A percentile compares a stretch with the other conserved stretches of the same genome.
These are phyloP conservation scores for Margaritispora aquatica DNA, from an alignment of 495 filamentous ascomycete species.

Conservation along the genomic window DNA sequence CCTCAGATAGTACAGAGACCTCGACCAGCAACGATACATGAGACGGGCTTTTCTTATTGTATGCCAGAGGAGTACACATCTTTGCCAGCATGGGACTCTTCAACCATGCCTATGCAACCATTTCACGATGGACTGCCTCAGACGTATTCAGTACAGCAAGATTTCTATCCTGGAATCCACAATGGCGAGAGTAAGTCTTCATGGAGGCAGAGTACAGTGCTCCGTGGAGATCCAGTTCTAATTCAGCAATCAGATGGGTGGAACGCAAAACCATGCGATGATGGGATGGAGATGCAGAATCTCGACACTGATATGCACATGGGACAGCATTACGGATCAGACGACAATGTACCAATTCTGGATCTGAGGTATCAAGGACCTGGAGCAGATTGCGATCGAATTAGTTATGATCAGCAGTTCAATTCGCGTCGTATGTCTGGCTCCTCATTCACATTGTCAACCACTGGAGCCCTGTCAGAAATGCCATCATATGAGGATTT, in stretches of 20 bases:
- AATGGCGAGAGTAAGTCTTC: conserved; percentile 43
- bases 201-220: conserved; percentile 15
- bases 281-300: conserved; percentile 37
- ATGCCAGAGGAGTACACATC: conserved; percentile 43
- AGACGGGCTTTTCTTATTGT: conserved; percentile 50
- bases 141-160: conserved; percentile 44
- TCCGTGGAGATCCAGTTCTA: conserved; percentile 14
- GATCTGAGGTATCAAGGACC: conserved; percentile 37
- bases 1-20: conserved; percentile 24
- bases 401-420: conserved; percentile 27
- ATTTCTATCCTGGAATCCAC: conserved; percentile 43
- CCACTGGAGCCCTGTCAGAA: conserved; percentile 48
- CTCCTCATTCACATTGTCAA: conserved; percentile 52
- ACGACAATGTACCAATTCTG: conserved; percentile 49
- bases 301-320: conserved; percentile 46
- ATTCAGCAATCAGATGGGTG: conserved; percentile 37
- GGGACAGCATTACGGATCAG: conserved; percentile 48
- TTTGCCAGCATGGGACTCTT: conserved; percentile 48
- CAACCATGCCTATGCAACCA: conserved; percentile 42
- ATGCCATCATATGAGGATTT: conserved; percentile 56
- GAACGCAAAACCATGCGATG: conserved; percentile 44
- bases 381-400: conserved; percentile 22
- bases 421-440: conserved; percentile 48
- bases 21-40: conserved; percentile 50
- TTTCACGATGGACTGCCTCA: conserved; percentile 40